These are phyloP conservation scores for Metschnikowia corniflorae DNA, from an alignment of 805 yeast species.

Conservation along the genomic window DNA sequence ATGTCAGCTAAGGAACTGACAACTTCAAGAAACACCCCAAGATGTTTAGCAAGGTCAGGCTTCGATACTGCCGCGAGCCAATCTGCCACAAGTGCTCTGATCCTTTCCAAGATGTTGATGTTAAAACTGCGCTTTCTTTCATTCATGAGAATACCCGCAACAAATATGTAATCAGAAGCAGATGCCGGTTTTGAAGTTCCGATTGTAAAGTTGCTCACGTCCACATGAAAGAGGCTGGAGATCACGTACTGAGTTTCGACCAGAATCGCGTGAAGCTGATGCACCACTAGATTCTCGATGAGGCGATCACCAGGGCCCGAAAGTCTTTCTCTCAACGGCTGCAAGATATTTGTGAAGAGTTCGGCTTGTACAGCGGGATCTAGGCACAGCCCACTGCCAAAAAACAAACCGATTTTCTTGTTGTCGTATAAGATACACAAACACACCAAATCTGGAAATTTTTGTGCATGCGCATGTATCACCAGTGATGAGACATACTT, in stretches of 20 bases:
- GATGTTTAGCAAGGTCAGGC: too few relatives aligned
- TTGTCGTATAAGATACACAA: neutral
- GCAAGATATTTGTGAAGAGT: constrained; percentile 1
- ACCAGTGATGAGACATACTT: neutral
- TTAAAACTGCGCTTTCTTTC: neutral
- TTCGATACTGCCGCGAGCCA: too few relatives aligned
- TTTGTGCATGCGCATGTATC: neutral
- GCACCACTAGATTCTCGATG: neutral
- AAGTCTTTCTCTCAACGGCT: constrained; percentile 1
- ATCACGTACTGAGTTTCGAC: constrained; percentile 1
- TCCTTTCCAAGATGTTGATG: neutral
- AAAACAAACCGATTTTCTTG: neutral
- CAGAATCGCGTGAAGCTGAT: neutral
- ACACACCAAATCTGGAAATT: constrained; percentile 1
- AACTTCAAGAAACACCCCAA: constrained; percentile 2
- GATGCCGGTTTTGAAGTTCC: too few relatives aligned
- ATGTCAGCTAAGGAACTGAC: constrained; percentile 2
- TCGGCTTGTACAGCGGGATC: neutral
- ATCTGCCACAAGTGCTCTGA: neutral
- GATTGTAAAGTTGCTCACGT: too few relatives aligned
- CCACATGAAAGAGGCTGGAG: constrained; percentile 1
- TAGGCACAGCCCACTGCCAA: constrained; percentile 2
- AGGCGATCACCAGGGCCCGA: neutral
- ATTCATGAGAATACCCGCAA: constrained; percentile 1
- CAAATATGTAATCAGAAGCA: too few relatives aligned